Percentiles rank a stretch among this genome's conserved stretches.
phyloP scores from a whole-genome alignment of 768 basidiomycete species.

The Cystobasidiopsis lactophilus region DNA sequence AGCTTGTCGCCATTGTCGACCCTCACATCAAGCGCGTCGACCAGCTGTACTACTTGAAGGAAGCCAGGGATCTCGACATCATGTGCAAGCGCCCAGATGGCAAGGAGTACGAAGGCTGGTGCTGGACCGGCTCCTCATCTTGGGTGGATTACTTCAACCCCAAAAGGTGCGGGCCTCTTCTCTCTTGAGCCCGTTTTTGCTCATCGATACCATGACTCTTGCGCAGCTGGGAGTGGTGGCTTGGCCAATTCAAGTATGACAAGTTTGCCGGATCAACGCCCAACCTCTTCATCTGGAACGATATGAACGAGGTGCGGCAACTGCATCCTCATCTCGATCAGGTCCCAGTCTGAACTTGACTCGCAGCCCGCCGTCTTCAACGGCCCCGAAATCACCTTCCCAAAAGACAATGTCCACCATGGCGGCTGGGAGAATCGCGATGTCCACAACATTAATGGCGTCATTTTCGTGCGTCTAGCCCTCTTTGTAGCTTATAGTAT shows the following conservation, averaged over 20 bases:
- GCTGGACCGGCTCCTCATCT: conserved; percentile 86
- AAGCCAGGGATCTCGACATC: conserved; percentile 57
- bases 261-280: conserved; percentile 40
- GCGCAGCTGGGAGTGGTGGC: conserved; percentile 64
- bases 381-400: conserved; percentile 81
- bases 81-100: conserved; percentile 64
- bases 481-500: neutral
- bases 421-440: conserved; percentile 98
- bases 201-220: neutral
- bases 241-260: conserved; percentile 46
- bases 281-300: conserved; percentile 86
- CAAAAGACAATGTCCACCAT: conserved; percentile 54
- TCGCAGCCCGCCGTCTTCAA: conserved; percentile 90
- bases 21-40: conserved; percentile 75
- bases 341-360: neutral
- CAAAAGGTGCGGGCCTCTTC: conserved; percentile 25
- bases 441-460: conserved; percentile 90
- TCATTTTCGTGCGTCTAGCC: conserved; percentile 37
- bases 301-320: conserved; percentile 79
- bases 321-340: neutral
- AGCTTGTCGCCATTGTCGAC: conserved; percentile 97
- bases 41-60: conserved; percentile 59
- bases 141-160: conserved; percentile 99
- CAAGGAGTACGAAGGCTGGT: conserved; percentile 83
- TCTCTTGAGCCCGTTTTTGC: neutral